A percentile compares a stretch with the other conserved stretches of the same genome.
phyloP scores from a whole-genome alignment of 805 yeast genomes.

The Spathaspora passalidarum region DNA sequence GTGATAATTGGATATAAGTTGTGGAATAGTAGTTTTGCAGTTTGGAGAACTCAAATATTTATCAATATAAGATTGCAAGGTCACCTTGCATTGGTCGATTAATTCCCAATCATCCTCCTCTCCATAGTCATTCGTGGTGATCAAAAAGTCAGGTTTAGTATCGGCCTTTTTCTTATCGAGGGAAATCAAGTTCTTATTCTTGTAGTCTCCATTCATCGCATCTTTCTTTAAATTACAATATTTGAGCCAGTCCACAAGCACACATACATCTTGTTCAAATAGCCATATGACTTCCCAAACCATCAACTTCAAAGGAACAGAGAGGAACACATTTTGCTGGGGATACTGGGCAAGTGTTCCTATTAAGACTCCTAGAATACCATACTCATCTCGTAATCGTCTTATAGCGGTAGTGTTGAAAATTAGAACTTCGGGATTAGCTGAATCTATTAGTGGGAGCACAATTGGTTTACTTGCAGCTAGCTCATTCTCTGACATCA shows the following conservation, averaged over 20 bases:
- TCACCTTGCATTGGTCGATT: background rate
- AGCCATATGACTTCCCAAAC: conserved; percentile 74
- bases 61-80: conserved; percentile 3
- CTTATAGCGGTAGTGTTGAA: conserved; percentile 57
- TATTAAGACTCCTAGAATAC: conserved; percentile 70
- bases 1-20: conserved; percentile 10
- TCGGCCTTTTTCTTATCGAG: background rate
- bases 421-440: conserved; percentile 43
- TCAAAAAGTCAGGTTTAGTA: conserved; percentile 1
- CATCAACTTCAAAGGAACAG: conserved; percentile 74
- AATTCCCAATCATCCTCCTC: background rate
- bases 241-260: conserved; percentile 40
- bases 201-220: conserved; percentile 7
- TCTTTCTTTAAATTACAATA: conserved; percentile 11
- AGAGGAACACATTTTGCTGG: conserved; percentile 86
- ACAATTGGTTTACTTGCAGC: background rate
- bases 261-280: conserved; percentile 39
- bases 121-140: conserved; percentile 1
- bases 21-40: background rate
- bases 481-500: background rate
- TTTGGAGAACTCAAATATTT: conserved; percentile 1
- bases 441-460: conserved; percentile 9
- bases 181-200: conserved; percentile 7
- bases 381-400: conserved; percentile 49
- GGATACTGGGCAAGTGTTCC: conserved; percentile 91